Evolutionary conservation across 768 basidiomycete genomes (phyloP).

Genomic region (Collybiopsis luxurians): DNA sequence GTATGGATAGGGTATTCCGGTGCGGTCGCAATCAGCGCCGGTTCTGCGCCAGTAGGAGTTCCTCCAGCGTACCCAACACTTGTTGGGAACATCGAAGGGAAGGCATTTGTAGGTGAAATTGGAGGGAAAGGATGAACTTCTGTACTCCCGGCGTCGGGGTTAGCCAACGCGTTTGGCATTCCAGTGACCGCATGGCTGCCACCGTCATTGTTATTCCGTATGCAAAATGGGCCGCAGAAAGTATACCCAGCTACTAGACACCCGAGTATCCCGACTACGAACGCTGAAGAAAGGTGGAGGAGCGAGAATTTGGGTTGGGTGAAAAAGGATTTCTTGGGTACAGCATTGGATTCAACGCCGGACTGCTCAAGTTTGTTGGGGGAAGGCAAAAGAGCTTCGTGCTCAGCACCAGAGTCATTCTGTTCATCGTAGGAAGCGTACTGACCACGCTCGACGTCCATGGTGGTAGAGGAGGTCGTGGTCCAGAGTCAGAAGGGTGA

Average conservation of each 20-base stretch:
- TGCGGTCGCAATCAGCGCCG: slow-evolving; percentile 69
- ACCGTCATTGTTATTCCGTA: slow-evolving; percentile 18
- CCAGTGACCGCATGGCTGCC: slow-evolving; percentile 1
- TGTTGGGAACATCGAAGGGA: slow-evolving; percentile 73
- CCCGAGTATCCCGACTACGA: slow-evolving; percentile 49
- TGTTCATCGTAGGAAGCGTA: slow-evolving; percentile 13
- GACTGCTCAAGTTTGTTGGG: slow-evolving; percentile 5
- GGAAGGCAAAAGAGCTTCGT: slow-evolving; percentile 34
- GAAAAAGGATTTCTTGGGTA: slow-evolving; percentile 1
- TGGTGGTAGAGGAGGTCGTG: not conserved
- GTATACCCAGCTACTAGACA: slow-evolving; percentile 50
- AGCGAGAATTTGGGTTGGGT: slow-evolving; percentile 27
- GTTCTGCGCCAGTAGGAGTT: slow-evolving; percentile 79
- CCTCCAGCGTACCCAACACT: slow-evolving; percentile 73
- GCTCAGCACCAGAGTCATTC: slow-evolving; percentile 21
- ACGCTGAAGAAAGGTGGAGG: slow-evolving; percentile 45
- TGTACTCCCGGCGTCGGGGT: slow-evolving; percentile 73
- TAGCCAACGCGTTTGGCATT: slow-evolving; percentile 36
- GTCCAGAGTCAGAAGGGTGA: not conserved
- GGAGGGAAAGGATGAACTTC: slow-evolving; percentile 71
- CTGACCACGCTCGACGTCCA: slow-evolving; percentile 9
- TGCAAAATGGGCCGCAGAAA: slow-evolving; percentile 40
- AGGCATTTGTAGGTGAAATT: slow-evolving; percentile 65
- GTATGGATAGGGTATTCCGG: slow-evolving; percentile 79
- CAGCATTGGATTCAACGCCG: not conserved